Base-by-base conservation (phyloP, 371 early-diverging fungal species). In the Coemansia sp. region DNA sequence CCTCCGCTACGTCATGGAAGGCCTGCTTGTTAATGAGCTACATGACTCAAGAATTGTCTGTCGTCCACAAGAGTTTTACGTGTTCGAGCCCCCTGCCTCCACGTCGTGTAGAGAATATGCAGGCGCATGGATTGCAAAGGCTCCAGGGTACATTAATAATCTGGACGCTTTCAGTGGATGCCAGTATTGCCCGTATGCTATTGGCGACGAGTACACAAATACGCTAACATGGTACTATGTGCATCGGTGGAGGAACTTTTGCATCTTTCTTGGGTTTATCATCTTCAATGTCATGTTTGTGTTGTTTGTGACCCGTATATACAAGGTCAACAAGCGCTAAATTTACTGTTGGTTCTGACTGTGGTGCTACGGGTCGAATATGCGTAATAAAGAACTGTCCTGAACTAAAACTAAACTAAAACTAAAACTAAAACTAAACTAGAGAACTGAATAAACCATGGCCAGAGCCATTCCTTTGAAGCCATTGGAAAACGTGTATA, bases 1-100 rank as follows among this genome's bases (percentile, higher is more conserved):
- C 4, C 88, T 87, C 71, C 86, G 86, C 58, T 92, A 94, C 74
- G 79, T 87, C 8, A 83, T 90, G 51, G 93, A 92, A 73, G 92
- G 88, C 58, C 79, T 91, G 8, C 82, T 92, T 6, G 84, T 86
- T 61, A 91, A 87, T 64, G 91, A 88, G 26, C 79, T 94, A 68
- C 82, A 87, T 21, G 76, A 79, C 19, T 80, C 86, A 2, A 58
- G 61, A 11, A 82, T 91, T 4, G 26, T 46, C 1, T 94, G 94
- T 41, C 41, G 52, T 0, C 13, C 24, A n/a, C 9, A 61, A 1
- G 89, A 89, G 56, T 82, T 82, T 29, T 67, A 83, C 6, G 6
- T 61, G 6, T 84, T 90, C 59, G 70, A 65, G 39, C 82, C 85
- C 0, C 90, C 89, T 11, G 40, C 82, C n/a, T 88, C 87, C 9